Base-by-base conservation (phyloP, 345 rosid genomes). In the Microcos paniculata region DNA sequence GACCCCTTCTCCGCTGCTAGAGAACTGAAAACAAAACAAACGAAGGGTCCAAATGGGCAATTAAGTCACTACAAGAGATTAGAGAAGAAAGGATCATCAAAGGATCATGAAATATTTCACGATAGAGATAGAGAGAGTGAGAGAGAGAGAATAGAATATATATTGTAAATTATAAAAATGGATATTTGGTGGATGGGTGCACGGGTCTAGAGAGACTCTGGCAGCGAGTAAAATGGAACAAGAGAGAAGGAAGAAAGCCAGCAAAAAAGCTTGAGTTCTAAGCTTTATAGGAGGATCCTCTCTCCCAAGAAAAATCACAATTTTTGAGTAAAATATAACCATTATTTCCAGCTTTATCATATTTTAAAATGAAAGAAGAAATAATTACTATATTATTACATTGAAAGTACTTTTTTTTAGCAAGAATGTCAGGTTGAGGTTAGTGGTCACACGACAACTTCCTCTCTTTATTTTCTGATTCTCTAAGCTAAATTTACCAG, bases 391-490 rank as follows among this genome's bases (percentile, higher is more conserved):
- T 35, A 35, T 35, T 35, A 35, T 35, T 35, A 35, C 40, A 35
- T 35, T 3, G 40, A 35, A 35, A 35, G 40, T 35, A 35, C 40
- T 35, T 35, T 35, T 35, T 35, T 35, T 35, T 35, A 35, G 40
- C 40, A 35, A n/a, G 40, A 35, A 35, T 35, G 40, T 35, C 40
- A 35, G 40, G 16, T 69, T 69, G 3, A 70, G 80, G 57, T 66
- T 61, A 66, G 51, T 26, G 79, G 76, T 73, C 77, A 80, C 80
- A 61, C 76, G 46, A 31, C 75, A 71, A 52, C 77, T 68, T 51
- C 74, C 74, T 65, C 58, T 8, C 15, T 72, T 24, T 14, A 15
- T 48, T 16, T 31, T 46, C 71, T n/a, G n/a, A n/a, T n/a, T 63
- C 51, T 55, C 69, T n/a, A 21, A 58, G 64, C 21, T 61, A 62